Conservation (phyloP, 2,329 filamentous ascomycete species). For the Penicillium sp. region DNA sequence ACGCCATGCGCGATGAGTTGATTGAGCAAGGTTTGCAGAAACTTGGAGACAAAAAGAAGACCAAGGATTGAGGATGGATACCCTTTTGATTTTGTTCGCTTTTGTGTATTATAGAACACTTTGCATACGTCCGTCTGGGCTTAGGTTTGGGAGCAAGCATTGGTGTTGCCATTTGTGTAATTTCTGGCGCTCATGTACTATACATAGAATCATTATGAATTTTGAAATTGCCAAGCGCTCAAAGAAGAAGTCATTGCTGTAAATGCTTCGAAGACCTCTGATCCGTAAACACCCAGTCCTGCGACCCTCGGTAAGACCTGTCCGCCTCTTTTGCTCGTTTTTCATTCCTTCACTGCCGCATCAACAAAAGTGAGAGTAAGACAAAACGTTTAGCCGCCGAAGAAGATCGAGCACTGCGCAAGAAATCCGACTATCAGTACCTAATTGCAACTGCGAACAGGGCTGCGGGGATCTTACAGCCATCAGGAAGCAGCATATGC, state of each 20-base stretch:
- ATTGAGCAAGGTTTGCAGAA: slow-evolving; percentile 38
- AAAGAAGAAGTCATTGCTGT: slow-evolving; percentile 13
- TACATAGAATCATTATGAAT: slow-evolving; percentile 34
- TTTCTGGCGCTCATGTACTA: slow-evolving; percentile 32
- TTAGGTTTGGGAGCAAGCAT: slow-evolving; percentile 16
- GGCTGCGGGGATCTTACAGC: slow-evolving; percentile 64
- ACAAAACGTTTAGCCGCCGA: slow-evolving; percentile 35
- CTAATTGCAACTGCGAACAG: slow-evolving; percentile 4
- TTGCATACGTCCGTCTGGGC: slow-evolving; percentile 22
- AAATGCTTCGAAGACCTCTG: slow-evolving; percentile 1
- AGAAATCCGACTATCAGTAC: slow-evolving; percentile 6
- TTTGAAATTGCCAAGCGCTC: slow-evolving; percentile 17
- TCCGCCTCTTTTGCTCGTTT: neutral
- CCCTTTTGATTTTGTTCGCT: slow-evolving; percentile 28
- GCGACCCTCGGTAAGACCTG: neutral
- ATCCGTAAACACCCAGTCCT: slow-evolving; percentile 2
- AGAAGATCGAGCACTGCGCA: slow-evolving; percentile 42
- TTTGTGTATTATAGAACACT: slow-evolving; percentile 21
- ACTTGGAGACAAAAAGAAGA: slow-evolving; percentile 32
- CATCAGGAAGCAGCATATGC: slow-evolving; percentile 90
- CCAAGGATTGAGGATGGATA: slow-evolving; percentile 31
- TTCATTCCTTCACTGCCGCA: neutral
- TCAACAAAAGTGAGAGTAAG: neutral
- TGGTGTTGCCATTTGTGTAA: slow-evolving; percentile 21
- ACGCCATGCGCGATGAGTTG: slow-evolving; percentile 29